Base-by-base conservation (phyloP, 2,329 filamentous ascomycete species). In the Stemphylium beticola region DNA sequence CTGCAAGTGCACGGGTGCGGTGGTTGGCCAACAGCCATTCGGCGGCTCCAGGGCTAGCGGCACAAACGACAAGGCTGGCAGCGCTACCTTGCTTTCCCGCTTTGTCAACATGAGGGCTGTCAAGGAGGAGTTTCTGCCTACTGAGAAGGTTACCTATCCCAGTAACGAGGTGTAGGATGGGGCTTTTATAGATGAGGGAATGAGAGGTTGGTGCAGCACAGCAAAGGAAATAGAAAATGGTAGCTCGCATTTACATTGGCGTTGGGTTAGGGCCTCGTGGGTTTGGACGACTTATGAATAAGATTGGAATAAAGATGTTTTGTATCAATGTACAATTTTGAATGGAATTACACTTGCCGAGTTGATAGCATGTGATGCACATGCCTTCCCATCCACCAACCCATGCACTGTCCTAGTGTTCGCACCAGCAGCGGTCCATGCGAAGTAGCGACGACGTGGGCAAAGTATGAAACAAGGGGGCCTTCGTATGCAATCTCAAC, bases 1-100 rank as follows among this genome's bases (percentile, higher is more conserved):
- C 79, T 90, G 87, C 80, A 93, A 93, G 83, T 88, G 79, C 57
- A 85, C 82, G 2, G 82, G 73, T 29, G 75, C 78, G 6, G 77
- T 80, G 20, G 79, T 82, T 32, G 79, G 78, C 12, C 79, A 82
- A 66, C 79, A 82, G 62, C 78, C 79, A 3, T 81, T 81, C 58
- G 82, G 82, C 53, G 82, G 82, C 34, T 81, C 81, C n/a, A 76
- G 82, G 54, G 81, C 82, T 12, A 82, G 78, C 45, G 82, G 82
- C 10, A 85, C 82, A 18, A 84, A 85, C 57, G 82, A 85, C 68
- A 85, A 85, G 73, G 82, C 82, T 17, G 82, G 82, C 5, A 82
- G 79, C 55, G 77, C 79, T 48, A 83, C 78, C 51, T 62, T 85
- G 60, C 63, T 85, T 59, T 71, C 74, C 8, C 68, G 83, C 32